These are phyloP conservation scores for Xylaria sp. DNA, from an alignment of 2,329 filamentous ascomycete species.

Conservation along the genomic window DNA sequence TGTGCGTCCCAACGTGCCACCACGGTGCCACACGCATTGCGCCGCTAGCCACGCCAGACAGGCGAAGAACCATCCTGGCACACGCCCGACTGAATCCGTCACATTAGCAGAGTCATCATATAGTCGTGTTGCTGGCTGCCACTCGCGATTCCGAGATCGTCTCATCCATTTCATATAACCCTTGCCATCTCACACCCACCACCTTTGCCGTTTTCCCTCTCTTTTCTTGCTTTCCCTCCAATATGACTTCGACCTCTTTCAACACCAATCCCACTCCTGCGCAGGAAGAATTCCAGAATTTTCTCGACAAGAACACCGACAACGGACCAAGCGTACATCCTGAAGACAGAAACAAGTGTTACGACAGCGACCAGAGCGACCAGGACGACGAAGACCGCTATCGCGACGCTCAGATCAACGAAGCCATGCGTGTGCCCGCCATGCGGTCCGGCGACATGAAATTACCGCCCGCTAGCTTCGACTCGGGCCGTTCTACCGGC, in stretches of 20 bases:
- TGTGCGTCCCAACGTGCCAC: slow-evolving; percentile 18
- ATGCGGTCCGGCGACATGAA: slow-evolving; percentile 61
- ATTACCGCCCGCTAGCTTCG: slow-evolving; percentile 71
- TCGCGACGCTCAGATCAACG: slow-evolving; percentile 67
- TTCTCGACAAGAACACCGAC: slow-evolving; percentile 67
- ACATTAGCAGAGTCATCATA: slow-evolving; percentile 19
- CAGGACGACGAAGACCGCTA: slow-evolving; percentile 67
- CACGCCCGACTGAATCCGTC: slow-evolving; percentile 23
- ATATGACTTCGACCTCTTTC: slow-evolving; percentile 58
- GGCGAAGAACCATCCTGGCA: slow-evolving; percentile 18
- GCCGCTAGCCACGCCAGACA: slow-evolving; percentile 32
- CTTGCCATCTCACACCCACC: slow-evolving; percentile 28
- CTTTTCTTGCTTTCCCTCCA: slow-evolving; percentile 40
- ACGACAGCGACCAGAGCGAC: slow-evolving; percentile 59
- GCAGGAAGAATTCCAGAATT: slow-evolving; percentile 73
- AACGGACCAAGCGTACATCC: slow-evolving; percentile 61
- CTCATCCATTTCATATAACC: slow-evolving; percentile 33
- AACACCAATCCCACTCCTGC: slow-evolving; percentile 62
- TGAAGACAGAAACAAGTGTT: slow-evolving; percentile 65
- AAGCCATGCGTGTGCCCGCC: slow-evolving; percentile 72
- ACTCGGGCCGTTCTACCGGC: slow-evolving; percentile 78
- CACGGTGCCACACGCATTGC: slow-evolving; percentile 24
- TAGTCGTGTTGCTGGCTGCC: slow-evolving; percentile 15
- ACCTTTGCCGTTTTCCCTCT: slow-evolving; percentile 13
- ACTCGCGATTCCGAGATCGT: slow-evolving; percentile 9